Evolutionary conservation across 495 filamentous ascomycete species (phyloP).

Genomic region (Penicillium dipodomyicola): DNA sequence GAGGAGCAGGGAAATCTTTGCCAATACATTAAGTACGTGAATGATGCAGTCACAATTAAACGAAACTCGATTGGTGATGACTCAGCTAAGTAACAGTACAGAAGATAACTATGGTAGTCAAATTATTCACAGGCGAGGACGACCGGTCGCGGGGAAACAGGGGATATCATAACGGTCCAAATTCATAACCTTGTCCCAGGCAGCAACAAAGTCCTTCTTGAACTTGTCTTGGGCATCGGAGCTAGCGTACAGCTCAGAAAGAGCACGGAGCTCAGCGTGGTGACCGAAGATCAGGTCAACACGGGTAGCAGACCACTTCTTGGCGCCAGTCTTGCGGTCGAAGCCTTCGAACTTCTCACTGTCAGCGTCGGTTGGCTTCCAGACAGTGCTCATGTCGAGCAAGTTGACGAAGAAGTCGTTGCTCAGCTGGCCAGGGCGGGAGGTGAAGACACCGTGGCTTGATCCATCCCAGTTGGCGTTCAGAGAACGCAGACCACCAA

Average conservation of each 20-base stretch:
- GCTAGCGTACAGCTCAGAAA: slow-evolving; percentile 64
- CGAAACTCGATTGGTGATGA: neutral
- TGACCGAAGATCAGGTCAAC: slow-evolving; percentile 67
- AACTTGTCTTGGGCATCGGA: slow-evolving; percentile 57
- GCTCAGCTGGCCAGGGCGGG: slow-evolving; percentile 60
- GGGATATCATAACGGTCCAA: slow-evolving; percentile 63
- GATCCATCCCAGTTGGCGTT: slow-evolving; percentile 67
- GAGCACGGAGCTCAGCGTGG: slow-evolving; percentile 66
- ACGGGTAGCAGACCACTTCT: slow-evolving; percentile 68
- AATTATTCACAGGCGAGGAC: slow-evolving; percentile 27
- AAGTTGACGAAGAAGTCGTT: slow-evolving; percentile 78
- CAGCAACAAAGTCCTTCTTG: slow-evolving; percentile 65
- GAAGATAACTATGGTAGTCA: neutral
- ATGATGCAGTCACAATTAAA: neutral
- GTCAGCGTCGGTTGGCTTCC: slow-evolving; percentile 51
- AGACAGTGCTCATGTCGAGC: slow-evolving; percentile 60
- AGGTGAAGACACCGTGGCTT: slow-evolving; percentile 59
- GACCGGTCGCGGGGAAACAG: slow-evolving; percentile 18
- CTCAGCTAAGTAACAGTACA: slow-evolving; percentile 4
- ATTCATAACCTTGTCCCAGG: slow-evolving; percentile 71
- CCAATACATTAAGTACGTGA: neutral
- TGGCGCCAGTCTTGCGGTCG: slow-evolving; percentile 63
- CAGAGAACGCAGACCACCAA: slow-evolving; percentile 65
- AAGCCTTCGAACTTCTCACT: slow-evolving; percentile 58
- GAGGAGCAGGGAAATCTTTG: neutral